These are phyloP conservation scores for Ophiostoma fasciatum DNA, from an alignment of 2,329 filamentous ascomycete species.

Conservation along the genomic window DNA sequence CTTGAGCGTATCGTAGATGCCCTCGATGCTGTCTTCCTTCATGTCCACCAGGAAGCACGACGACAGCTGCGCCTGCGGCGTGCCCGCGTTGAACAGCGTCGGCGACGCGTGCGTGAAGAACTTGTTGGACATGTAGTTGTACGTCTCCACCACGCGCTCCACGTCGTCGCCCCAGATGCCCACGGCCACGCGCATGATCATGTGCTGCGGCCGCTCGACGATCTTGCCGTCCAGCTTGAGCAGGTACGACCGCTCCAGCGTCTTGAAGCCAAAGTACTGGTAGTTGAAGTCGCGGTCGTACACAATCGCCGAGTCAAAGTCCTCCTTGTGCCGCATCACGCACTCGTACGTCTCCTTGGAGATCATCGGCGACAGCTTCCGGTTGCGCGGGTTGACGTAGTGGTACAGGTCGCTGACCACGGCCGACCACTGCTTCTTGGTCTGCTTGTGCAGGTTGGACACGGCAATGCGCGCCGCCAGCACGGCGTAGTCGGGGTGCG, in stretches of 20 bases:
- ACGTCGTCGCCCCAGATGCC: conserved; percentile 93
- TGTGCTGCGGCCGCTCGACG: conserved; percentile 93
- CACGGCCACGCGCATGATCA: conserved; percentile 98
- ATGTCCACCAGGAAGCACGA: conserved; percentile 99
- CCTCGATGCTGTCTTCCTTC: conserved; percentile 98
- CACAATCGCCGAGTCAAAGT: conserved; percentile 96
- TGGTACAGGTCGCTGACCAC: conserved; percentile 88
- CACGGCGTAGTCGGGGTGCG: conserved; percentile 96
- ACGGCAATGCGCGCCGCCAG: conserved; percentile 96
- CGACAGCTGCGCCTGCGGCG: conserved; percentile 83
- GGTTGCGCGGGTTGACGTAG: conserved; percentile 92
- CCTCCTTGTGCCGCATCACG: conserved; percentile 90
- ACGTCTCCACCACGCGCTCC: conserved; percentile 90
- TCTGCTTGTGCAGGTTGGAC: conserved; percentile 99
- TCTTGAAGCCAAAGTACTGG: conserved; percentile 99
- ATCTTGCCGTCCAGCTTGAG: conserved; percentile 92
- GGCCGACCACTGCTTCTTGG: conserved; percentile 98
- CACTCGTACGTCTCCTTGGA: conserved; percentile 79
- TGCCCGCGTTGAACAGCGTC: conserved; percentile 95
- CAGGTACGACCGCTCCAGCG: conserved; percentile 91
- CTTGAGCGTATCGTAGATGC: conserved; percentile 98
- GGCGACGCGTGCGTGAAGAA: conserved; percentile 97
- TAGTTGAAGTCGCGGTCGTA: conserved; percentile 99
- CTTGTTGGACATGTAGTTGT: conserved; percentile 98
- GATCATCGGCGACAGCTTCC: conserved; percentile 79